Conservation (phyloP, 2,329 filamentous ascomycete species). For the Aspergillus brasiliensis region DNA sequence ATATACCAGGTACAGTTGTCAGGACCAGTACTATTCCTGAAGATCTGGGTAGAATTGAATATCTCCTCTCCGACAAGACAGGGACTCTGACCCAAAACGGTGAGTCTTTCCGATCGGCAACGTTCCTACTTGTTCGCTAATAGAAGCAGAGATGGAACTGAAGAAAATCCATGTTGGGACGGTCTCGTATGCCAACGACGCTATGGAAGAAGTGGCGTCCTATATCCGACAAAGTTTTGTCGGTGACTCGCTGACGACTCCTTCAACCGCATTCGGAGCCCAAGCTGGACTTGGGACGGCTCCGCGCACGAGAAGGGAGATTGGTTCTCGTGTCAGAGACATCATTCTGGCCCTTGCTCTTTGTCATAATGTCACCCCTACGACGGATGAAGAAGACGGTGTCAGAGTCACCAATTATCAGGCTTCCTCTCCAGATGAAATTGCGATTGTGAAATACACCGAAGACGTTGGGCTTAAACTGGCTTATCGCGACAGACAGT, state of each 20-base stretch:
- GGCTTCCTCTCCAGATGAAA: conserved; percentile 95
- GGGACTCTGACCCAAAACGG: conserved; percentile 95
- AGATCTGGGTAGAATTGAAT: conserved; percentile 92
- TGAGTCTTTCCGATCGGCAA: conserved; percentile 32
- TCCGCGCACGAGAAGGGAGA: conserved; percentile 87
- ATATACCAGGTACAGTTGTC: conserved; percentile 89
- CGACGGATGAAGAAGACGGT: conserved; percentile 79
- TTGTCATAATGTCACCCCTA: conserved; percentile 97
- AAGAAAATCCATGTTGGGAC: conserved; percentile 98
- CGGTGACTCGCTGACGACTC: conserved; percentile 64
- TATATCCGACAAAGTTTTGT: conserved; percentile 86
- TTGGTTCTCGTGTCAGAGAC: conserved; percentile 88
- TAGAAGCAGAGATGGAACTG: conserved; percentile 81
- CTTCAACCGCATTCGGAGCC: conserved; percentile 70
- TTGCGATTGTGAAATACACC: conserved; percentile 95
- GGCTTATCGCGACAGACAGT: conserved; percentile 80
- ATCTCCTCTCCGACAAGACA: conserved; percentile 94
- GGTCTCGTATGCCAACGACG: conserved; percentile 96
- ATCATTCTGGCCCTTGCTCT: conserved; percentile 88
- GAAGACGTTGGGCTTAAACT: conserved; percentile 87
- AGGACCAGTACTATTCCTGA: conserved; percentile 97
- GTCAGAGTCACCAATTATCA: conserved; percentile 82
- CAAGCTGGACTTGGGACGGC: conserved; percentile 60
- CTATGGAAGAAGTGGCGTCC: conserved; percentile 92
- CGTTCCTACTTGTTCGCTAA: conserved; percentile 22